Evolutionary conservation across 768 basidiomycete species (phyloP).

Genomic region (Leccinum imitatum): DNA sequence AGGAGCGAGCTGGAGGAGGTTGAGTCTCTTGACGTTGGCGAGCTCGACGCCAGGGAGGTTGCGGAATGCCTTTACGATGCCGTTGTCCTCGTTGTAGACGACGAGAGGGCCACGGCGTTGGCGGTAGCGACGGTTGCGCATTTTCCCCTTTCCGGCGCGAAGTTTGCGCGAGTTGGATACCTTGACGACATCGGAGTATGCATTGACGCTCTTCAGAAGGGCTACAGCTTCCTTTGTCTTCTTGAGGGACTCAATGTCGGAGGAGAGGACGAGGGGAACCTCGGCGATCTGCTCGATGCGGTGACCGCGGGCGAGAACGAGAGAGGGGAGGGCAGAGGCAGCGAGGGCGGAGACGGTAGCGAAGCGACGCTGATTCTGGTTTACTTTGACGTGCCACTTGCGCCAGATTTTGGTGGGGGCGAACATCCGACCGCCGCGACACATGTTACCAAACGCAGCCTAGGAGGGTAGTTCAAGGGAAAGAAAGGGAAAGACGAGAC

Average conservation of each 20-base stretch:
- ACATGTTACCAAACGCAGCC: slow-evolving; percentile 99
- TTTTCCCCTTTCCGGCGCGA: slow-evolving; percentile 95
- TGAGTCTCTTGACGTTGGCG: slow-evolving; percentile 89
- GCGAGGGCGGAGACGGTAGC: slow-evolving; percentile 97
- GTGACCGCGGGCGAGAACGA: slow-evolving; percentile 98
- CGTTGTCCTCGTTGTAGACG: slow-evolving; percentile 96
- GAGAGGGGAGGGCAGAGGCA: slow-evolving; percentile 91
- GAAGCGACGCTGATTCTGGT: slow-evolving; percentile 98
- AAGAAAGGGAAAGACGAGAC: neutral
- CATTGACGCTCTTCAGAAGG: slow-evolving; percentile 86
- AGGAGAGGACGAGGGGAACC: slow-evolving; percentile 88
- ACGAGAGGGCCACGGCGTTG: slow-evolving; percentile 97
- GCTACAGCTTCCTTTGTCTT: slow-evolving; percentile 98
- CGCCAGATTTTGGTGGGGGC: slow-evolving; percentile 99
- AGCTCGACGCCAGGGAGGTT: slow-evolving; percentile 98
- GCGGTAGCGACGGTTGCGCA: slow-evolving; percentile 94
- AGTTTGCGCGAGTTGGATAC: slow-evolving; percentile 97
- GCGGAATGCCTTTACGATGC: slow-evolving; percentile 97
- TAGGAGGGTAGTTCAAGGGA: slow-evolving; percentile 30
- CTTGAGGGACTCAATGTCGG: slow-evolving; percentile 77
- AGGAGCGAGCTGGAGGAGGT: slow-evolving; percentile 98
- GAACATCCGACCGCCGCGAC: slow-evolving; percentile 99
- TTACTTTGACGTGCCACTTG: slow-evolving; percentile 99
- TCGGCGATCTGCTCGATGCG: slow-evolving; percentile 97
- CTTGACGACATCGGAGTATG: slow-evolving; percentile 92